phyloP scores from a whole-genome alignment of 2,329 filamentous ascomycete genomes.

The Aspergillus hiratsukae region DNA sequence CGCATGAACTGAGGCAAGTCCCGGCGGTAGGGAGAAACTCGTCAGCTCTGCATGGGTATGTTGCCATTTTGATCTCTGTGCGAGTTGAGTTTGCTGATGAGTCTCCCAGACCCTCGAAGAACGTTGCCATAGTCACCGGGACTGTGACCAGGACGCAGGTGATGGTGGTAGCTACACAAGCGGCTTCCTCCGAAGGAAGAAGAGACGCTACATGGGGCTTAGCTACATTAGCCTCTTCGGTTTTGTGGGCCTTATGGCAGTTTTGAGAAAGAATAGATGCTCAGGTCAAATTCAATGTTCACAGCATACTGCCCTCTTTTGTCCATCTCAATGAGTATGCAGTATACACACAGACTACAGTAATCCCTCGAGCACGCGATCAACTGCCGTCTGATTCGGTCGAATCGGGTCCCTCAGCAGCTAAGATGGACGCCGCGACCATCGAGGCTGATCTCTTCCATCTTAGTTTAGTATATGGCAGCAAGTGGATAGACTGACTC shows the following conservation, averaged over 20 bases:
- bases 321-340: no score
- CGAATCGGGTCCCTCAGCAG: no score
- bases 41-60: background rate
- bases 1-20: constrained; percentile 6
- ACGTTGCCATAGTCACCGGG: constrained; percentile 5
- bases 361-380: no score
- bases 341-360: no score
- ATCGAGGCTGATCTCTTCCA: no score
- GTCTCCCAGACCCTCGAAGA: background rate
- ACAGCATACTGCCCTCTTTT: background rate
- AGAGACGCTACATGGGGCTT: background rate
- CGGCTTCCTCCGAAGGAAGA: background rate
- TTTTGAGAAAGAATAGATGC: background rate
- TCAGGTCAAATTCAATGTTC: background rate
- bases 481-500: background rate
- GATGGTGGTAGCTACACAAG: constrained; percentile 4
- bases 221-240: background rate
- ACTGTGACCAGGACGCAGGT: constrained; percentile 4
- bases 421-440: no score
- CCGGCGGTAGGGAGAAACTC: background rate
- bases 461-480: background rate
- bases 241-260: constrained; percentile 1
- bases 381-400: no score
- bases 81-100: background rate
- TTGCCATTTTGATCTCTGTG: background rate